phyloP scores from a whole-genome alignment of 2,329 filamentous ascomycete species.

The Lachnellula hyalina region DNA sequence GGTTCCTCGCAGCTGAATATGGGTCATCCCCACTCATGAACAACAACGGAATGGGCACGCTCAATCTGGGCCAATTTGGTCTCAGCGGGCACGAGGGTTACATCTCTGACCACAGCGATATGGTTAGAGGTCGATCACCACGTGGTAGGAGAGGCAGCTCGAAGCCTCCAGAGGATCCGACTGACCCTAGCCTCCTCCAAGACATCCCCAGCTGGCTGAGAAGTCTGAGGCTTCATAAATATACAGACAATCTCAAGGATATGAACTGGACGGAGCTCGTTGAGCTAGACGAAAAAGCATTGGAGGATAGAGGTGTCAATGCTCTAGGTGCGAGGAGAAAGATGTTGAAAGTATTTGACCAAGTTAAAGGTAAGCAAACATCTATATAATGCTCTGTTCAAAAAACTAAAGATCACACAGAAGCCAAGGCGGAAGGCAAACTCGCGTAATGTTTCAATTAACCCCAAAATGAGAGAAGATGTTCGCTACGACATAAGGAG shows the following conservation, averaged over 20 bases:
- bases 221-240: conserved; percentile 93
- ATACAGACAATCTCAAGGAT: conserved; percentile 96
- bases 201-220: conserved; percentile 96
- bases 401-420: conserved; percentile 38
- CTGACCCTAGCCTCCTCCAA: conserved; percentile 81
- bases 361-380: conserved; percentile 66
- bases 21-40: conserved; percentile 64
- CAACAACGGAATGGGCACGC: conserved; percentile 63
- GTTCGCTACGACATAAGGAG: background rate
- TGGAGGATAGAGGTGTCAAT: conserved; percentile 91
- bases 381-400: background rate
- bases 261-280: conserved; percentile 93
- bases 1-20: conserved; percentile 87
- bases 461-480: background rate
- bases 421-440: conserved; percentile 71
- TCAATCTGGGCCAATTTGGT: conserved; percentile 69
- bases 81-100: conserved; percentile 74
- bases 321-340: conserved; percentile 91
- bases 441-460: conserved; percentile 38
- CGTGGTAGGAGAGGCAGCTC: conserved; percentile 89
- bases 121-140: conserved; percentile 84
- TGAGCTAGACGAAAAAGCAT: conserved; percentile 84
- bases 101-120: conserved; percentile 88
- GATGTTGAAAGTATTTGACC: conserved; percentile 99
- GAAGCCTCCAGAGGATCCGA: conserved; percentile 96